Base-by-base conservation (phyloP, 352 stramenopile species). In the Phytophthora ramorum region DNA sequence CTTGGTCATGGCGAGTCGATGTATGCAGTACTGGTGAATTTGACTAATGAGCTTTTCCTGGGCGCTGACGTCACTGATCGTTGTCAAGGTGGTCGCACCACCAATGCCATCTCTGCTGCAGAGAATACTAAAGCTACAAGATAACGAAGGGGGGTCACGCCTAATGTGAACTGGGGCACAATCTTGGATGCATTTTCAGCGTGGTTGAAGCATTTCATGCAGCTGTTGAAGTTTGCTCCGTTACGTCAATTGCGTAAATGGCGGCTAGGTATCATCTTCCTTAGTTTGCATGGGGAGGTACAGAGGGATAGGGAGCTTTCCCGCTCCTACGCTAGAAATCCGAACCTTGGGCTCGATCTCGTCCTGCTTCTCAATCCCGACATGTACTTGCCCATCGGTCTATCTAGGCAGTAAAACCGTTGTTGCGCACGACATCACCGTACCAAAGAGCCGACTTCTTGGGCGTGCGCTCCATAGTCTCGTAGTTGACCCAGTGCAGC, bases 401-500 rank as follows among this genome's bases (percentile, higher is more conserved):
- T 59, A 59, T 44, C 30, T 59, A 59, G 10, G 63, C 26, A 12
- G 49, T 24, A 40, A 77, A 73, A 1, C 58, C 54, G 60, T 91
- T 91, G 12, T 54, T 69, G 62, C 66, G 67, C 17, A 91, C 71
- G 30, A 89, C 75, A 10, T 79, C 56, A 22, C 73, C 63, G 40
- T 76, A 87, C 78, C 78, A 91, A 19, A 81, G 68, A 28, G 79
- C 82, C 47, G 79, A 89, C 63, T 87, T 87, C 59, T 91, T 91
- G 4, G 82, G 82, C 58, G 77, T 75, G 56, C 83, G 83, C 63
- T 91, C 83, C 75, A 87, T 79, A 2, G 79, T 89, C 46, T 83
- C 53, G 63, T 87, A 89, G 71, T 87, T 50, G 28, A 91, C 80
- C 74, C 76, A 89, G 64, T 81, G 65, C 41, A 91, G 44, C 2